phyloP scores from a whole-genome alignment of 2,329 filamentous ascomycete species.

The Paraphaeosphaeria sporulosa region DNA sequence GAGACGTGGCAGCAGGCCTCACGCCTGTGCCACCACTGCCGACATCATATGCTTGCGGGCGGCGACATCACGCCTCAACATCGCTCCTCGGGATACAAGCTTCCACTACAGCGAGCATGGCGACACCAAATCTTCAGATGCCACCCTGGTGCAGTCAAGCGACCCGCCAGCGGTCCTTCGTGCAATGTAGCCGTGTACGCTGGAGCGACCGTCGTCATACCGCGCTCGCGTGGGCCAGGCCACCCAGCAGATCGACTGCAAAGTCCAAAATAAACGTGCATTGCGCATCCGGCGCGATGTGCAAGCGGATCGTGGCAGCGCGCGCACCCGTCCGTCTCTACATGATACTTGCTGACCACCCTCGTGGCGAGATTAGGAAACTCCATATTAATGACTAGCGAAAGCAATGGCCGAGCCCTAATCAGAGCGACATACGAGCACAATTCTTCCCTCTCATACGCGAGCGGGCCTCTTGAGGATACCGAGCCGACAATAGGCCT shows the following conservation, averaged over 20 bases:
- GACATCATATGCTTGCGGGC: slow-evolving; percentile 31
- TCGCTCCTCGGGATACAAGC: slow-evolving; percentile 11
- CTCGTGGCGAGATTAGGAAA: slow-evolving; percentile 29
- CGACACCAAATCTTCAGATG: slow-evolving; percentile 15
- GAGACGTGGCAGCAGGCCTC: slow-evolving; percentile 38
- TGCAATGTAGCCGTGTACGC: slow-evolving; percentile 22
- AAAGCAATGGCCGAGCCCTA: neutral
- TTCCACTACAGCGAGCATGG: slow-evolving; percentile 8
- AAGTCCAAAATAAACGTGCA: slow-evolving; percentile 52
- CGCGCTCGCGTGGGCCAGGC: slow-evolving; percentile 43
- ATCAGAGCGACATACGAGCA: slow-evolving; percentile 22
- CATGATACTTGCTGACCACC: slow-evolving; percentile 48
- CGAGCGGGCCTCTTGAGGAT: slow-evolving; percentile 15
- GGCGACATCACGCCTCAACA: slow-evolving; percentile 22
- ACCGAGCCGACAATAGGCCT: slow-evolving; percentile 6
- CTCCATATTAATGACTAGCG: slow-evolving; percentile 23
- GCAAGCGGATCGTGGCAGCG: slow-evolving; percentile 47
- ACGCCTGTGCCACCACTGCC: slow-evolving; percentile 40
- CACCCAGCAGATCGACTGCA: slow-evolving; percentile 42
- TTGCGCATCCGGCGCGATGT: slow-evolving; percentile 49
- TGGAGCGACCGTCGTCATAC: slow-evolving; percentile 35
- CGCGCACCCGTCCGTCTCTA: slow-evolving; percentile 36
- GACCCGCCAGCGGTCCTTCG: slow-evolving; percentile 36
- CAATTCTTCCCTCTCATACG: slow-evolving; percentile 21
- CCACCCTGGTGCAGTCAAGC: slow-evolving; percentile 35